Evolutionary conservation across 2,329 filamentous ascomycete species (phyloP), one percentile per base, ranked within the genome.

Genomic region (Juglanconis sp.): DNA sequence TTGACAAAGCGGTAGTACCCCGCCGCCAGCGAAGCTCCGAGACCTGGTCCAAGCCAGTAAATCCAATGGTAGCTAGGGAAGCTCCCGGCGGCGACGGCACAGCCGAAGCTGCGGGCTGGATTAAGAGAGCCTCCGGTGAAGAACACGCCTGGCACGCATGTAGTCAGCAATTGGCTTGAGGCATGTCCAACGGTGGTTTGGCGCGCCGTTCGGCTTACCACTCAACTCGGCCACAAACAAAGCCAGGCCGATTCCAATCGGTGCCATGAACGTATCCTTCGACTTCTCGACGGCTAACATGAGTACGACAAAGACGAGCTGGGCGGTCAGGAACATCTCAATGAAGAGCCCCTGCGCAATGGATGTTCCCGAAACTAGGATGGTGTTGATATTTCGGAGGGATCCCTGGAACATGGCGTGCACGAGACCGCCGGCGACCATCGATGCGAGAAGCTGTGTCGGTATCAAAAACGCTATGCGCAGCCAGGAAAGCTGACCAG

Each of bases 271-370:
- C 0, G 87, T 90, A 5, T 81, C 83, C 64, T 83, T 83, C 67
- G 88, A 86, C 71, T 90, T 89, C 68, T 89, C 86, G 3, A 79
- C 81, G 1, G 86, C 86, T 38, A 89, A 75, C 84, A 89, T 88
- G 68, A 86, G 79, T 59, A 87, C 80, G 6, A 84, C 80, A 60
- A 87, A 80, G 10, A 87, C 79, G 15, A 87, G 75, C 67, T 85
- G 76, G 1, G 82, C 77, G 0, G 84, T 87, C 38, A 87, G 75
- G 67, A 87, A 83, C 75, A 85, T 81, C 68, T 87, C 84, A 62
- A 86, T 81, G 67, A 87, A 86, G 15, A 87, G 70, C 3, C 84
- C 84, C 64, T 84, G 83, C 0, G 74, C 76, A 48, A 78, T 72
- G 49, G 71, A 78, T 0, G 80, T 72, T 2, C 75, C 76, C 1